A percentile compares a stretch with the other conserved stretches of the same genome.
These are phyloP conservation scores for Nyssa sinensis DNA, from an alignment of 148 eudicot genomes.

Conservation along the genomic window DNA sequence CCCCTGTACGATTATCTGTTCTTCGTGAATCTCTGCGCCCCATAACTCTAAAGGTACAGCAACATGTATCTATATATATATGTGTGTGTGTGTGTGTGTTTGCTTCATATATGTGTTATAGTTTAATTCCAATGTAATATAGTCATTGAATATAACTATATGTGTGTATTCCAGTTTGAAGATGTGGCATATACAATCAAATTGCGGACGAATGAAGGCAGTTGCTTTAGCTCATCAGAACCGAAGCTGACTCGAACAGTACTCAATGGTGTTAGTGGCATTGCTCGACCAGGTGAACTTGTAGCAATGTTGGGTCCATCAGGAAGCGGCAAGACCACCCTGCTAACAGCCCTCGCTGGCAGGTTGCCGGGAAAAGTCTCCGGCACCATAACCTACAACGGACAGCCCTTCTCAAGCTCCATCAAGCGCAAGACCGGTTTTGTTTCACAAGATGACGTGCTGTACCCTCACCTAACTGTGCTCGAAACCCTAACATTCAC, in stretches of 20 bases:
- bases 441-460: conserved; percentile 73
- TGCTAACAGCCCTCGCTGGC: conserved; percentile 67
- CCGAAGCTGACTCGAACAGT: conserved; percentile 42
- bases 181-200: conserved; percentile 64
- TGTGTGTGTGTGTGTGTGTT: no score
- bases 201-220: conserved; percentile 17
- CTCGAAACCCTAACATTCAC: conserved; percentile 67
- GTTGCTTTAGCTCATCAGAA: conserved; percentile 30
- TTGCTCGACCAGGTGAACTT: conserved; percentile 68
- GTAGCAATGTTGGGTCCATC: conserved; percentile 91
- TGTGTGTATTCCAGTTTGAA: conserved; percentile 51
- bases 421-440: conserved; percentile 68
- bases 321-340: conserved; percentile 88
- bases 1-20: conserved; percentile 34
- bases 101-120: no score
- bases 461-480: conserved; percentile 81
- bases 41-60: conserved; percentile 52
- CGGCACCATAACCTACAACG: conserved; percentile 67
- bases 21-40: conserved; percentile 53
- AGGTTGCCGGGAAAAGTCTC: conserved; percentile 46
- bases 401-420: conserved; percentile 52
- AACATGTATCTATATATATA: no score
- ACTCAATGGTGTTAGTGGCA: conserved; percentile 63
- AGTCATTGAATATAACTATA: no score
- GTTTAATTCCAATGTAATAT: no score